Evolutionary conservation across 2,329 filamentous ascomycete species (phyloP).

Genomic region (Leptographium radiaticola): DNA sequence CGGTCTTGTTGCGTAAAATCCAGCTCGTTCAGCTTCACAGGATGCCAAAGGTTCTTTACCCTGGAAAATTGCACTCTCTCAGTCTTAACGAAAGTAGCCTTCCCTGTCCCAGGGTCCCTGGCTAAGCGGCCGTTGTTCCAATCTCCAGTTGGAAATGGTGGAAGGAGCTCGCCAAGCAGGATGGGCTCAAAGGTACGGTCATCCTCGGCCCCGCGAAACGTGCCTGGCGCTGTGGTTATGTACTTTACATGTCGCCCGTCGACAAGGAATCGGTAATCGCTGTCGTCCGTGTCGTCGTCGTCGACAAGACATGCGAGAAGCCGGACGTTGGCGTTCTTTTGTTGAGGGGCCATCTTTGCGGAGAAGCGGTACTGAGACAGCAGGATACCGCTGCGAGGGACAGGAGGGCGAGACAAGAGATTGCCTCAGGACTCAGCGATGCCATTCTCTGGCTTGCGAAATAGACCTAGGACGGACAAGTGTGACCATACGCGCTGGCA

Average conservation of each 20-base stretch:
- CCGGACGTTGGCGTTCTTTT: not conserved
- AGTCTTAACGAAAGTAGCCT: slow-evolving; percentile 16
- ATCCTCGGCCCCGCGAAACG: slow-evolving; percentile 15
- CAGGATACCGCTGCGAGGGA: too few species aligned
- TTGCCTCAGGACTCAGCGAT: too few species aligned
- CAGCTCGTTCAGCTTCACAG: slow-evolving; percentile 19
- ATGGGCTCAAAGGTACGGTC: slow-evolving; percentile 21
- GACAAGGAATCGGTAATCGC: not conserved
- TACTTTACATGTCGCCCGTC: slow-evolving; percentile 27
- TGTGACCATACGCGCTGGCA: too few species aligned
- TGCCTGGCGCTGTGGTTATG: slow-evolving; percentile 22
- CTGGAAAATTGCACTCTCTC: too few species aligned
- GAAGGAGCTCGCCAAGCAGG: slow-evolving; percentile 19
- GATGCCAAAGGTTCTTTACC: too few species aligned
- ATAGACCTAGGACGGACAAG: too few species aligned
- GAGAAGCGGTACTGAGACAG: not conserved
- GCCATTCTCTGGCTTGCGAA: too few species aligned
- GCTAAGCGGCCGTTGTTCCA: slow-evolving; percentile 27
- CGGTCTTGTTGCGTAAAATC: slow-evolving; percentile 15
- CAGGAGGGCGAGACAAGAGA: too few species aligned
- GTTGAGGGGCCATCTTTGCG: not conserved
- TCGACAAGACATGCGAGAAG: not conserved
- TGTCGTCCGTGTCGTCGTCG: not conserved
- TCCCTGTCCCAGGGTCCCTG: too few species aligned
- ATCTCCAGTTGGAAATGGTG: slow-evolving; percentile 24